Evolutionary conservation across 495 filamentous ascomycete genomes (phyloP), one percentile per base, ranked within the genome.

Genomic region (Cladorrhinum samala): DNA sequence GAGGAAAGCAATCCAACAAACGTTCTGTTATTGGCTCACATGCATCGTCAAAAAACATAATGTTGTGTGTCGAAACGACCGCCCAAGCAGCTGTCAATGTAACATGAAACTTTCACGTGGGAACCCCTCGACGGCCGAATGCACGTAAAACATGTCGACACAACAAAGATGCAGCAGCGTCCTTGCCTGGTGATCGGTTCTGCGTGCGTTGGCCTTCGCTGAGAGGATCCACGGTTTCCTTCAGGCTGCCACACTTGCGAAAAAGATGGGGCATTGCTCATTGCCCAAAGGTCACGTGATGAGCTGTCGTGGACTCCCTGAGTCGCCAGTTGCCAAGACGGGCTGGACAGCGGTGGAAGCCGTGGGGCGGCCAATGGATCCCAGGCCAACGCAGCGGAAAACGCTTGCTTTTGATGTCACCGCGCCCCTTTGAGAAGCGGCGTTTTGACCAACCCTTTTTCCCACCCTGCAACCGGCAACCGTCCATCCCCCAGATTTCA

Each of bases 351-450:
- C 18, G 42, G 16, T 47, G 30, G 51, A 33, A 24, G 56, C 50
- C 46, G 50, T 42, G 55, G 55, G 52, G 54, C 50, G 54, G 18
- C 18, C 49, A 36, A 40, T 49, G 54, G 38, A 50, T 25, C 57
- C 50, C 16, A 33, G 33, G 42, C 43, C n/a, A n/a, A 47, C 39
- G 45, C 25, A 53, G 33, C 41, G 48, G 38, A 51, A 56, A 56
- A 50, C 45, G 58, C 56, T 50, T 47, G 51, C 43, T 51, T 57
- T 60, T 51, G 58, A 60, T 60, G 58, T 54, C 54, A 60, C 58
- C 46, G 54, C 46, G 50, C 55, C 55, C 55, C 50, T 53, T 53
- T 45, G 13, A 43, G 18, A 42, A 45, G 45, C 45, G 25, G 38
- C 38, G 38, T 17, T 20, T 18, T 38, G 19, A 43, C 48, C 40